phyloP scores from a whole-genome alignment of 495 filamentous ascomycete species.

The Venustampulla echinocandica region DNA sequence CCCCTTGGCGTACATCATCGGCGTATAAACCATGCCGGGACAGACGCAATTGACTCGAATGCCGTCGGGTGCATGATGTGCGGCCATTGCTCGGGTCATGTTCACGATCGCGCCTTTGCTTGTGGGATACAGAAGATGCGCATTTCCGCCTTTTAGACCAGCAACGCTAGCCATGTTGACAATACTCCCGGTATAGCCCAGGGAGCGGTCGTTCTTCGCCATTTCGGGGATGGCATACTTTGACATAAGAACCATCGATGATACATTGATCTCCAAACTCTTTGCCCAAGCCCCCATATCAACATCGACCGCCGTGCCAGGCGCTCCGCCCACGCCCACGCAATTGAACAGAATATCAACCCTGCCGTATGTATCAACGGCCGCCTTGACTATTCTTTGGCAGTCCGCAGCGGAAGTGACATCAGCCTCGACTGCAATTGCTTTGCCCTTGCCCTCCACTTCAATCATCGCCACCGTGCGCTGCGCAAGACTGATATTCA shows the following conservation, averaged over 20 bases:
- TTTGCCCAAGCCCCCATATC: conserved; percentile 45
- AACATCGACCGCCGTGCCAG: conserved; percentile 44
- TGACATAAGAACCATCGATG: conserved; percentile 50
- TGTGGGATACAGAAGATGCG: conserved; percentile 51
- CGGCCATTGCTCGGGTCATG: conserved; percentile 51
- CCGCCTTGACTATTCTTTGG: too few relatives aligned
- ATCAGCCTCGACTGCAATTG: too few relatives aligned
- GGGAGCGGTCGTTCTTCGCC: conserved; percentile 37
- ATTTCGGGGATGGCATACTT: conserved; percentile 47
- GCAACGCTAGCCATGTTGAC: conserved; percentile 52
- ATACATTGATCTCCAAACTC: conserved; percentile 48
- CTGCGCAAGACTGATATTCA: conserved; percentile 35
- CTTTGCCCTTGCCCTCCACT: too few relatives aligned
- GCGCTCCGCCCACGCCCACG: conserved; percentile 46
- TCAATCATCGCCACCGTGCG: conserved; percentile 44
- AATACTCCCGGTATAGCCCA: conserved; percentile 42
- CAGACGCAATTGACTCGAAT: conserved; percentile 54
- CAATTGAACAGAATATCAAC: conserved; percentile 51
- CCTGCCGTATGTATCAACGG: conserved; percentile 35
- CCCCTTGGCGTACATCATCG: conserved; percentile 46
- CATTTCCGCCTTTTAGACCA: conserved; percentile 48
- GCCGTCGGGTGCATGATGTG: conserved; percentile 43
- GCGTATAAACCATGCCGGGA: conserved; percentile 54
- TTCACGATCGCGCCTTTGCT: conserved; percentile 51
- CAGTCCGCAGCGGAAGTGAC: too few relatives aligned